These are phyloP conservation scores for Kappamyces sp. DNA, from an alignment of 192 early-diverging fungal genomes.

Conservation along the genomic window DNA sequence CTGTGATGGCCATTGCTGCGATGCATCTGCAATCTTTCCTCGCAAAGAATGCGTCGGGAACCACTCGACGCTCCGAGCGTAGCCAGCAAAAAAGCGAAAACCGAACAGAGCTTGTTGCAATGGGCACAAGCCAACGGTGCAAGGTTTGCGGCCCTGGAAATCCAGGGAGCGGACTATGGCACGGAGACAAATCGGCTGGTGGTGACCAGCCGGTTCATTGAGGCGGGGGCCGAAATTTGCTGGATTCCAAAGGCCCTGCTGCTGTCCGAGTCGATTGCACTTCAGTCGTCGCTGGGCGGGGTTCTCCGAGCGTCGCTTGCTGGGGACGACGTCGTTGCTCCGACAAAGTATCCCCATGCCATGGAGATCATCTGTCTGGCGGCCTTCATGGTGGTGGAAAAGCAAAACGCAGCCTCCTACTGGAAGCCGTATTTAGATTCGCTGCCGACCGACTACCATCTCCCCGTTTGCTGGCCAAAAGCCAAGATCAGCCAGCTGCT, in stretches of 20 bases:
- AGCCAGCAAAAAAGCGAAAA: too few species aligned
- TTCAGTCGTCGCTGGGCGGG: constrained; percentile 20
- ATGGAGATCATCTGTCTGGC: constrained; percentile 26
- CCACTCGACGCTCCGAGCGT: too few species aligned
- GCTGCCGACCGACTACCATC: constrained; percentile 28
- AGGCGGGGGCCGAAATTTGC: constrained; percentile 17
- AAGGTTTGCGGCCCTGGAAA: not conserved
- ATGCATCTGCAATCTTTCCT: too few species aligned
- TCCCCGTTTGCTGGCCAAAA: constrained; percentile 39
- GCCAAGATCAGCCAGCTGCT: constrained; percentile 24
- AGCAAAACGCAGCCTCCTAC: constrained; percentile 20
- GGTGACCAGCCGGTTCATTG: constrained; percentile 10
- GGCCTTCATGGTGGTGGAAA: constrained; percentile 35
- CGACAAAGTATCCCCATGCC: constrained; percentile 29
- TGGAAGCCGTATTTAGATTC: constrained; percentile 36
- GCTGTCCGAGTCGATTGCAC: constrained; percentile 30
- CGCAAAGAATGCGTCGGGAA: too few species aligned
- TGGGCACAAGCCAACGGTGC: constrained; percentile 15
- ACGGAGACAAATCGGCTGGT: constrained; percentile 1
- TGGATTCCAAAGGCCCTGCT: constrained; percentile 33
- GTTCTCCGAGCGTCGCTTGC: constrained; percentile 3
- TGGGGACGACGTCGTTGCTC: constrained; percentile 16
- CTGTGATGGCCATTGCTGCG: too few species aligned
- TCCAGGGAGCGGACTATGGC: not conserved
- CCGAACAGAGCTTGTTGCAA: constrained; percentile 12